Base-by-base conservation (phyloP, 345 rosid genomes). In the Gynandropsis gynandra region DNA sequence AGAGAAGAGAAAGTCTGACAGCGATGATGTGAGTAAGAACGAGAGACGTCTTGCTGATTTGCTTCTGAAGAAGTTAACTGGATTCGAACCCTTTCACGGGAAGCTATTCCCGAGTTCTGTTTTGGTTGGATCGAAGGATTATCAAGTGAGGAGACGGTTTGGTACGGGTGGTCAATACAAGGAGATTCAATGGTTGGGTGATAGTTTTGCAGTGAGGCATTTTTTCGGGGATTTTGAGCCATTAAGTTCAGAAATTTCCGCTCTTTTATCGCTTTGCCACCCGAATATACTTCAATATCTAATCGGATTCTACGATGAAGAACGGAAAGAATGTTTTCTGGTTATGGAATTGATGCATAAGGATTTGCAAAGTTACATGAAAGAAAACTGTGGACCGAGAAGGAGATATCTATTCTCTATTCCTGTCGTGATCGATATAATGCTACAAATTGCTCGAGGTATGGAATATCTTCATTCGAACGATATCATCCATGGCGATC, bases 131-230 rank as follows among this genome's bases (percentile, higher is more conserved):
- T 74, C 79, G 1, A 77, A 76, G 41, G 90, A 92, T 66, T 87
- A 74, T 50, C 84, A 72, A 50, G 88, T 87, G 56, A 79, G 83
- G 69, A 44, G 83, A 44, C 54, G 97, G 50, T 15, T 87, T 48
- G 85, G 89, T 10, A 72, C 59, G 33, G 82, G 81, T 52, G 68
- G 70, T 16, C 77, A 87, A 73, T 75, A 69, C 36, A 92, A 87
- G 77, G 98, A 85, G 68, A 85, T 92, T 50, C 85, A 75, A 35
- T 87, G 98, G 98, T 62, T 85, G 48, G 98, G 97, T 27, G 89
- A 92, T 47, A 66, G 59, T 41, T 92, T 77, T 11, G 80, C 70
- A 5, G 4, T 82, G 72, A 76, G 93, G 56, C 93, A 81, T 50
- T 74, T 87, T 54, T 68, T 59, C 17, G 80, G 76, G 16, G 95